phyloP scores from a whole-genome alignment of 208 protist species.

The Angomonas ambiguus region DNA sequence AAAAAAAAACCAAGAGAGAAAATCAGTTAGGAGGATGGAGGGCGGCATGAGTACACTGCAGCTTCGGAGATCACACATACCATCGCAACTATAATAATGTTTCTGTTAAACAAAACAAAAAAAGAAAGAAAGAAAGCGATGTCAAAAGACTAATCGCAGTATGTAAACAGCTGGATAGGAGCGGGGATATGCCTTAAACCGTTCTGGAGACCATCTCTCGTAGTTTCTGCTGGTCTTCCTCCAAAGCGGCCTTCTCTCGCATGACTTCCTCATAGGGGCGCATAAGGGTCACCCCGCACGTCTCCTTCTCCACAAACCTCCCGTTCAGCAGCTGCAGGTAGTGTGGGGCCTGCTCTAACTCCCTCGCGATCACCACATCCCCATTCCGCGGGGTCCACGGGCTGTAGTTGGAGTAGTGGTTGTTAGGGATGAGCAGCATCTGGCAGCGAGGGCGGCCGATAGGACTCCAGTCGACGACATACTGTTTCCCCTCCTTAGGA shows the following conservation, averaged over 20 bases:
- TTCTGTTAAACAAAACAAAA: background rate
- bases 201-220: background rate
- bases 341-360: slow-evolving; percentile 52
- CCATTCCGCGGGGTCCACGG: slow-evolving; percentile 84
- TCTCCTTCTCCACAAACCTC: slow-evolving; percentile 74
- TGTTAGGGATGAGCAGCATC: slow-evolving; percentile 73
- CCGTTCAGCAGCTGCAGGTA: slow-evolving; percentile 82
- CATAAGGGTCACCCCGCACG: slow-evolving; percentile 67
- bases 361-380: slow-evolving; percentile 71
- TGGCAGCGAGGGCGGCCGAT: slow-evolving; percentile 66
- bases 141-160: background rate
- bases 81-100: background rate
- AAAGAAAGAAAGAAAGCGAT: background rate
- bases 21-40: background rate
- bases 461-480: slow-evolving; percentile 75
- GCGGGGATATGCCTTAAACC: too few relatives aligned
- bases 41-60: too few relatives aligned
- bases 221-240: slow-evolving; percentile 10
- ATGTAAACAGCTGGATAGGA: background rate
- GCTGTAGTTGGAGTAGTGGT: slow-evolving; percentile 79
- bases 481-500: slow-evolving; percentile 40
- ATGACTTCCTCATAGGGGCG: slow-evolving; percentile 53
- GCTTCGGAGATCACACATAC: too few relatives aligned
- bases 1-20: background rate
- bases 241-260: slow-evolving; percentile 13